These are phyloP conservation scores for Pythium volutum DNA, from an alignment of 352 stramenopile species.

Conservation along the genomic window DNA sequence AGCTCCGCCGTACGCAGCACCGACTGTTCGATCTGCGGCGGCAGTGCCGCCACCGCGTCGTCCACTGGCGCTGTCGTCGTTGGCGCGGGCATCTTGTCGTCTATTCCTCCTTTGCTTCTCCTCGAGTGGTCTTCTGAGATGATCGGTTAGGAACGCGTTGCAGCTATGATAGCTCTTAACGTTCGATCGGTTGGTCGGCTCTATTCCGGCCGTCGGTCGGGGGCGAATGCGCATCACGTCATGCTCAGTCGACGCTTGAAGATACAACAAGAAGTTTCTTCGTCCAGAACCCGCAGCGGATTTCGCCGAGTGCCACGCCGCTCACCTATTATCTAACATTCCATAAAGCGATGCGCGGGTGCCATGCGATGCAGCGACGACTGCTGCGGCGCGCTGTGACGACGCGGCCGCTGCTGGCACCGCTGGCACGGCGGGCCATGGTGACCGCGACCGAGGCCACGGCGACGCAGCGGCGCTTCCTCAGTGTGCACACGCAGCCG, in stretches of 20 bases:
- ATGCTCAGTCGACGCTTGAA: constrained; percentile 1
- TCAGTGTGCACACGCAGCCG: not conserved
- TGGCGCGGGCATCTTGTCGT: constrained; percentile 10
- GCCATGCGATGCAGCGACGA: not conserved
- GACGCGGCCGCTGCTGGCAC: not conserved
- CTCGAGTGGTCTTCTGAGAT: not conserved
- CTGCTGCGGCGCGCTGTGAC: not conserved
- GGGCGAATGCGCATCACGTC: constrained; percentile 5
- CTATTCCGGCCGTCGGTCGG: not conserved
- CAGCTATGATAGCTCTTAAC: not conserved
- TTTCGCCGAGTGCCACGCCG: not conserved
- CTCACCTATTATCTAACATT: too few species aligned
- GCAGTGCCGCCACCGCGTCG: not conserved
- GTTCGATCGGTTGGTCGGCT: not conserved
- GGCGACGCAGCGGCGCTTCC: constrained; percentile 5
- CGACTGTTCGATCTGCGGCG: constrained; percentile 54
- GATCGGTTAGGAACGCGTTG: not conserved
- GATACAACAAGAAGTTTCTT: too few species aligned
- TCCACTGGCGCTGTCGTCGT: constrained; percentile 5
- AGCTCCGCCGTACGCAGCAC: constrained; percentile 67
- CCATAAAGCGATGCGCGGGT: not conserved
- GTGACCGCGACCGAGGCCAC: not conserved
- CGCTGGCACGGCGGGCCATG: not conserved
- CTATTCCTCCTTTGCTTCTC: not conserved
- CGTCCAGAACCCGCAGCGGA: constrained; percentile 3